Evolutionary conservation across 345 rosid species (phyloP), one percentile per base, ranked within the genome.

Genomic region (Garcia nutans): DNA sequence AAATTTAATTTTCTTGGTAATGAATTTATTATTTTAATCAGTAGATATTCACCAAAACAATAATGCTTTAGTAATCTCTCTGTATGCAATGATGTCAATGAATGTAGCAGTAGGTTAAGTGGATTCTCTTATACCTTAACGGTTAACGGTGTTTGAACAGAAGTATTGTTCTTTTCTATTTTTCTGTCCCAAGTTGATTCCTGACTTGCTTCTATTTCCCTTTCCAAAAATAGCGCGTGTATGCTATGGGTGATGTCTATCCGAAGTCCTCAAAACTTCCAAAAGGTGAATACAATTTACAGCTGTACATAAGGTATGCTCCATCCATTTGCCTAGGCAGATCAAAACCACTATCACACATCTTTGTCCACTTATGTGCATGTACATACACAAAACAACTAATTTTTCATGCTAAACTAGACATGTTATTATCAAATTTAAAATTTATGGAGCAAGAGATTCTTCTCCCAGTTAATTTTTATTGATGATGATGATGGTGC

Each of bases 221-320:
- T 76, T 37, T 31, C 58, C 49, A 59, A 74, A 57, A 78, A 58
- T 74, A 96, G 98, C 97, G 97, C 70, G 93, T 96, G 20, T 84
- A 88, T 84, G 90, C 95, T 31, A 83, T 71, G 90, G 99, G 98
- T 70, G 99, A 96, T 80, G 92, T 81, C 75, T 96, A 93, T 87
- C 99, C 99, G 12, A 72, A 70, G 22, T 85, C 88, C 78, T 82
- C 91, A 77, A 92, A 89, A 81, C 97, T 96, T 80, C 94, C 97
- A 0, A 92, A 92, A 88, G 99, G 98, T n/a, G 99, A 93, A 75
- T 93, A 92, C 82, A 88, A 74, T 76, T 84, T 96, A 73, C 97
- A 84, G 80, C 79, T 93, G 26, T 91, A 86, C 85, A 76, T 96
- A 74, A 89, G 99, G 99, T 93, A 82, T 74, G 49, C 16, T 44